These are phyloP conservation scores for Globisporangium lucens DNA, from an alignment of 352 stramenopile genomes.

Conservation along the genomic window DNA sequence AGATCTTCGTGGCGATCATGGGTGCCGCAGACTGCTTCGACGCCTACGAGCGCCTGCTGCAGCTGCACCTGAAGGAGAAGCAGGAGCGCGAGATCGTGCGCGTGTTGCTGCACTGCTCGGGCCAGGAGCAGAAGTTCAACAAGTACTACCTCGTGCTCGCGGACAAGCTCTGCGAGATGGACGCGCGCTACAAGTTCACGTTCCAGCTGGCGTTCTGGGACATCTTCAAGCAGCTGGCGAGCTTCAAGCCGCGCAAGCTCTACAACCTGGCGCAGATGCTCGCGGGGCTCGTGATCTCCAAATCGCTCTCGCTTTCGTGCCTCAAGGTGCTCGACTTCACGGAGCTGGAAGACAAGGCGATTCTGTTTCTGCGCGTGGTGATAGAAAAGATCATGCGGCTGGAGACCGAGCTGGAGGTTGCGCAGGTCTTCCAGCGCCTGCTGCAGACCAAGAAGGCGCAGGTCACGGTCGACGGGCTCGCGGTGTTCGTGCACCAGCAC, in stretches of 20 bases:
- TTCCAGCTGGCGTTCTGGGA: slow-evolving; percentile 97
- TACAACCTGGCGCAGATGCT: slow-evolving; percentile 90
- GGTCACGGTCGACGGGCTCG: slow-evolving; percentile 72
- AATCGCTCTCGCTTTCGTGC: slow-evolving; percentile 72
- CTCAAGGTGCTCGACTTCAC: slow-evolving; percentile 94
- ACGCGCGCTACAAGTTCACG: slow-evolving; percentile 94
- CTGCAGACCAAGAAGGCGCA: slow-evolving; percentile 80
- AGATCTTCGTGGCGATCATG: slow-evolving; percentile 98
- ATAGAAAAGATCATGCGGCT: slow-evolving; percentile 71
- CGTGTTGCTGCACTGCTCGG: slow-evolving; percentile 93
- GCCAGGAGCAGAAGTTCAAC: slow-evolving; percentile 90
- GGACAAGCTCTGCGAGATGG: slow-evolving; percentile 92
- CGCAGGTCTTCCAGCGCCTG: slow-evolving; percentile 69
- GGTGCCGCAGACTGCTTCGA: slow-evolving; percentile 93
- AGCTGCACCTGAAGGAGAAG: slow-evolving; percentile 89
- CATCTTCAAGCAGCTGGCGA: slow-evolving; percentile 91
- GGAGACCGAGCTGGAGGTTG: slow-evolving; percentile 62
- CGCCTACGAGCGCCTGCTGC: slow-evolving; percentile 93
- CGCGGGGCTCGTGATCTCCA: slow-evolving; percentile 65
- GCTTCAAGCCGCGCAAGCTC: slow-evolving; percentile 79
- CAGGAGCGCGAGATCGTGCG: slow-evolving; percentile 93
- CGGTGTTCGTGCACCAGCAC: slow-evolving; percentile 81
- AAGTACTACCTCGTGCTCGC: slow-evolving; percentile 94
- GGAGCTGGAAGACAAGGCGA: slow-evolving; percentile 73
- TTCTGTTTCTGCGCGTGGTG: slow-evolving; percentile 89